Evolutionary conservation across 768 basidiomycete genomes (phyloP).

Genomic region (Lepiota venenata): DNA sequence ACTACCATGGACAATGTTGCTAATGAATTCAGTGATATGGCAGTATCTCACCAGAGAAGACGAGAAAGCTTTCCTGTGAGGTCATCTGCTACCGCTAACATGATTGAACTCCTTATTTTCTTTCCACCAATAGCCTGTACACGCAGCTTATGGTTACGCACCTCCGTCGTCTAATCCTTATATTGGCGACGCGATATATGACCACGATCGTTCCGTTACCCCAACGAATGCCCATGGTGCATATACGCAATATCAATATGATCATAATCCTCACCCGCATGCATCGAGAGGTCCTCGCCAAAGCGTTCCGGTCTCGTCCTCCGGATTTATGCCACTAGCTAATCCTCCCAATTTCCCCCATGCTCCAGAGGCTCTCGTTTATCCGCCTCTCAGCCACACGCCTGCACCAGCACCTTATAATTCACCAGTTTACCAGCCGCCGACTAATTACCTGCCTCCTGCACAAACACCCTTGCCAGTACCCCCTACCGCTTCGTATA

Average conservation of each 20-base stretch:
- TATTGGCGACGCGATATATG: constrained; percentile 30
- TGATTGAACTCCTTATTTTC: background rate
- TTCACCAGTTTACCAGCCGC: constrained; percentile 31
- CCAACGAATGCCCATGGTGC: constrained; percentile 29
- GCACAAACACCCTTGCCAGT: constrained; percentile 26
- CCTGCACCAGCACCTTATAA: constrained; percentile 32
- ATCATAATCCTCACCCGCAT: constrained; percentile 31
- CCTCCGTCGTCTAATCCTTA: constrained; percentile 31
- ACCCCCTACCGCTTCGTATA: constrained; percentile 20
- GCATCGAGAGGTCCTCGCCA: constrained; percentile 55
- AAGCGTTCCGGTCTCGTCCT: constrained; percentile 62
- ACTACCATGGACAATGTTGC: constrained; percentile 52
- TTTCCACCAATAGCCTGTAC: constrained; percentile 27
- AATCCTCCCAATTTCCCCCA: constrained; percentile 39
- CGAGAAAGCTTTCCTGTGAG: constrained; percentile 60
- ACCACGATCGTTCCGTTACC: constrained; percentile 36
- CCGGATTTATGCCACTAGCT: constrained; percentile 63
- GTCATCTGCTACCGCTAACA: constrained; percentile 9
- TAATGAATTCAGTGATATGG: constrained; percentile 66
- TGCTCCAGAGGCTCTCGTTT: constrained; percentile 31
- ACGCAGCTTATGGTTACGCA: constrained; percentile 25
- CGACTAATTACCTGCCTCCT: constrained; percentile 22
- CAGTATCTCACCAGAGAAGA: constrained; percentile 40
- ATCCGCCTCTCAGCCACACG: constrained; percentile 40
- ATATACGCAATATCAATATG: constrained; percentile 37